Evolutionary conservation across 2,329 filamentous ascomycete genomes (phyloP).

Genomic region (Fusarium sp.): DNA sequence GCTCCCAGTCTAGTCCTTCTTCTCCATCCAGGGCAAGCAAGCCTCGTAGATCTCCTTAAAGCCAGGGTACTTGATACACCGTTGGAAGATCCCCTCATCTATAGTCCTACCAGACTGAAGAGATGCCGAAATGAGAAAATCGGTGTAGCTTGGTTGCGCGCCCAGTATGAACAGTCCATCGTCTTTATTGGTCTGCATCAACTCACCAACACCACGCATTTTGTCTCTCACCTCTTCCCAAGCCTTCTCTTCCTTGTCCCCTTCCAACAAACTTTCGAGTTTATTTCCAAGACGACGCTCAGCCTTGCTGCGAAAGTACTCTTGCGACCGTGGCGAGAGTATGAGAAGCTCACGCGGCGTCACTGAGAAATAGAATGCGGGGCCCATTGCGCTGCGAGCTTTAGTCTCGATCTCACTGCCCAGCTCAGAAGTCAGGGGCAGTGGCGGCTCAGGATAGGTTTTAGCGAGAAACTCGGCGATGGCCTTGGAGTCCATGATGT

Average conservation of each 20-base stretch:
- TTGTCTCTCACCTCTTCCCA: constrained; percentile 4
- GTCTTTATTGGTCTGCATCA: constrained; percentile 10
- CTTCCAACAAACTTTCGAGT: constrained; percentile 1
- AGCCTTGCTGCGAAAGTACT: constrained; percentile 18
- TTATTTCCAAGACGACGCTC: constrained; percentile 9
- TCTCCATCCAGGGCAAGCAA: constrained; percentile 12
- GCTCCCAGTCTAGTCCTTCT: constrained; percentile 1
- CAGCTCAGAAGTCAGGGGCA: neutral
- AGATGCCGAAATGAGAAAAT: constrained; percentile 24
- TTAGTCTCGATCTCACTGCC: constrained; percentile 10
- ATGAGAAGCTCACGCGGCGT: constrained; percentile 17
- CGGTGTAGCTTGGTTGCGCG: constrained; percentile 14
- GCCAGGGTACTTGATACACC: constrained; percentile 4
- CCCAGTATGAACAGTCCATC: constrained; percentile 12
- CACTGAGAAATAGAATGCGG: neutral
- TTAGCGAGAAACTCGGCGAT: constrained; percentile 19
- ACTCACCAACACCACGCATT: neutral
- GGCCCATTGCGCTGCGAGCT: constrained; percentile 1
- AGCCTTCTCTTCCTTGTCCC: constrained; percentile 3
- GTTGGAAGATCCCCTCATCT: constrained; percentile 12
- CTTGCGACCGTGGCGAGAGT: constrained; percentile 17
- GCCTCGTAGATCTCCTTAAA: constrained; percentile 20
- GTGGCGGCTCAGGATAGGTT: neutral
- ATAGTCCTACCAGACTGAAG: constrained; percentile 20
- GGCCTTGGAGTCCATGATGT: constrained; percentile 15